These are phyloP conservation scores for Ustilago vetiveriae DNA, from an alignment of 1,284 basidiomycete genomes.

Conservation along the genomic window DNA sequence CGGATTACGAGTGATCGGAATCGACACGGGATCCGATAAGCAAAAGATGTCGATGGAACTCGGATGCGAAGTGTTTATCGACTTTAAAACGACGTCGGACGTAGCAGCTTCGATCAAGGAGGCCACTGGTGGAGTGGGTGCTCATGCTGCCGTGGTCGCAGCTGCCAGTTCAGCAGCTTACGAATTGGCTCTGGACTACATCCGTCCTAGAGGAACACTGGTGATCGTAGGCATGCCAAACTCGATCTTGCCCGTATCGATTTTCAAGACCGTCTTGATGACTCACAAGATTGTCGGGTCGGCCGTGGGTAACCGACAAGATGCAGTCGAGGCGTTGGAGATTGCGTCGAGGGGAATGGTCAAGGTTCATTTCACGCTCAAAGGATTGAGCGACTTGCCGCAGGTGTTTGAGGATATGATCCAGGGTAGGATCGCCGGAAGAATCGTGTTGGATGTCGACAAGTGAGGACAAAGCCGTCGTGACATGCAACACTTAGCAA, in stretches of 20 bases:
- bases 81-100: slow-evolving; percentile 74
- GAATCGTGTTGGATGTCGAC: slow-evolving; percentile 73
- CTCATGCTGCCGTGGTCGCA: slow-evolving; percentile 72
- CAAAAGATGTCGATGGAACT: slow-evolving; percentile 75
- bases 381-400: slow-evolving; percentile 72
- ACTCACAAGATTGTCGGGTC: slow-evolving; percentile 77
- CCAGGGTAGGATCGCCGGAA: slow-evolving; percentile 73
- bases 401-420: slow-evolving; percentile 72
- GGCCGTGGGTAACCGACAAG: slow-evolving; percentile 73
- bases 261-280: slow-evolving; percentile 74
- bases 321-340: slow-evolving; percentile 71
- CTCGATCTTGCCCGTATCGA: slow-evolving; percentile 74
- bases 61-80: slow-evolving; percentile 81
- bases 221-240: slow-evolving; percentile 79
- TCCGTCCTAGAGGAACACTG: slow-evolving; percentile 75
- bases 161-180: slow-evolving; percentile 72
- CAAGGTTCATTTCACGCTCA: slow-evolving; percentile 72
- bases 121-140: slow-evolving; percentile 75
- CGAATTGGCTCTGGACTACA: slow-evolving; percentile 72
- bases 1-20: slow-evolving; percentile 77
- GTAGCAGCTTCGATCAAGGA: slow-evolving; percentile 74
- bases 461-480: slow-evolving; percentile 7
- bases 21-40: slow-evolving; percentile 82
- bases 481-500: not conserved
- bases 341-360: slow-evolving; percentile 77